Conservation (phyloP, 306 rosid species). For the Amphicarpaea edgeworthii region DNA sequence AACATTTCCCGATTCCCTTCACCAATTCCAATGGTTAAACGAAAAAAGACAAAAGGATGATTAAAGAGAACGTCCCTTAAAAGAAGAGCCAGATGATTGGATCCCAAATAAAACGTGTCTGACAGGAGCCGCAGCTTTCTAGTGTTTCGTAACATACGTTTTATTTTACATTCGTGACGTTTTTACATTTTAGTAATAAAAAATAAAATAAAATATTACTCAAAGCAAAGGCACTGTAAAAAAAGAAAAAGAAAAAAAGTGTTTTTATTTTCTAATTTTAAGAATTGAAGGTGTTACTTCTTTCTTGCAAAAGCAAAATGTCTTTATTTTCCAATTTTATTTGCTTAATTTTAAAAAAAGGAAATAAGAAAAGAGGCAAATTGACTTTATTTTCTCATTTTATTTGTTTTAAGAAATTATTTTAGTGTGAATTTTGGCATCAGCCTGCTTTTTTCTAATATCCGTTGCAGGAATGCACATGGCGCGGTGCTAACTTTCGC, state of each 20-base stretch:
- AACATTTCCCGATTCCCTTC: background rate
- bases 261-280: too few relatives aligned
- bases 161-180: background rate
- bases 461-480: slow-evolving; percentile 53
- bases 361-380: background rate
- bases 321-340: background rate
- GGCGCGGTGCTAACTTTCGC: slow-evolving; percentile 20
- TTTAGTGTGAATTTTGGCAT: background rate
- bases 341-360: too few relatives aligned
- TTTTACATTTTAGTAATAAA: too few relatives aligned
- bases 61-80: slow-evolving; percentile 52
- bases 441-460: slow-evolving; percentile 10
- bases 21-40: slow-evolving; percentile 42
- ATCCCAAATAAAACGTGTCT: slow-evolving; percentile 48
- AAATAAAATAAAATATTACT: too few relatives aligned
- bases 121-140: slow-evolving; percentile 45
- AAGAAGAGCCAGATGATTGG: slow-evolving; percentile 61
- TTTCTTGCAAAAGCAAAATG: slow-evolving; percentile 11
- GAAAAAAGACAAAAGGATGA: slow-evolving; percentile 48
- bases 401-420: background rate
- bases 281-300: background rate
- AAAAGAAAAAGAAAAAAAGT: too few relatives aligned
- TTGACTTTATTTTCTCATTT: background rate
- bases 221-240: too few relatives aligned
- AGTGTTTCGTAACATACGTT: background rate